These are phyloP conservation scores for Apiospora pterosperma DNA, from an alignment of 2,329 filamentous ascomycete species.

Conservation along the genomic window DNA sequence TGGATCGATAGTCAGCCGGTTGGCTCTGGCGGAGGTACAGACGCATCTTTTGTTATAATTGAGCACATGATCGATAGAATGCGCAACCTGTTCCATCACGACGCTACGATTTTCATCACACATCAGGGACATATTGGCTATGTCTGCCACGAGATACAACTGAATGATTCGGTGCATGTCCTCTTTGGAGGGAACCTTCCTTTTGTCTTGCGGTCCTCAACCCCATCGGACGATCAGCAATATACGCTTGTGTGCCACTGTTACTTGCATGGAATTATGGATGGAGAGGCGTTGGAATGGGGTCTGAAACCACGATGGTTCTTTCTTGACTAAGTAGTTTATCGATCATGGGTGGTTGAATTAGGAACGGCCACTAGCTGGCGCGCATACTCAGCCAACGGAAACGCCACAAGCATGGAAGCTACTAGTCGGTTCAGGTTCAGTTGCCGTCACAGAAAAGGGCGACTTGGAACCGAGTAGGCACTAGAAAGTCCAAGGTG, in stretches of 20 bases:
- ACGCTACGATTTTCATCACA: not conserved
- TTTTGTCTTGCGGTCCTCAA: not conserved
- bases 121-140: not conserved
- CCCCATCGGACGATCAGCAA: not conserved
- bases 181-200: not conserved
- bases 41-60: not conserved
- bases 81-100: not conserved
- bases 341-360: not conserved
- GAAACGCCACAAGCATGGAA: not conserved
- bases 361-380: not conserved
- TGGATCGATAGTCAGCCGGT: not conserved
- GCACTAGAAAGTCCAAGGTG: too few relatives aligned
- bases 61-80: not conserved
- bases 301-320: not conserved
- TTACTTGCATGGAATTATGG: conserved; percentile 9
- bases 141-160: not conserved
- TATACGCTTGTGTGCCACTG: conserved; percentile 5
- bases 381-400: not conserved
- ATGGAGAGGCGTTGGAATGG: conserved; percentile 5
- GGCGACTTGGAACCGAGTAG: not conserved
- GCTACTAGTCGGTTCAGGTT: not conserved
- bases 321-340: not conserved
- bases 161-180: not conserved
- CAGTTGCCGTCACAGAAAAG: not conserved
- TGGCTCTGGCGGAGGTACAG: not conserved